These are phyloP conservation scores for Pythium dissotocum DNA, from an alignment of 352 stramenopile genomes.

Conservation along the genomic window DNA sequence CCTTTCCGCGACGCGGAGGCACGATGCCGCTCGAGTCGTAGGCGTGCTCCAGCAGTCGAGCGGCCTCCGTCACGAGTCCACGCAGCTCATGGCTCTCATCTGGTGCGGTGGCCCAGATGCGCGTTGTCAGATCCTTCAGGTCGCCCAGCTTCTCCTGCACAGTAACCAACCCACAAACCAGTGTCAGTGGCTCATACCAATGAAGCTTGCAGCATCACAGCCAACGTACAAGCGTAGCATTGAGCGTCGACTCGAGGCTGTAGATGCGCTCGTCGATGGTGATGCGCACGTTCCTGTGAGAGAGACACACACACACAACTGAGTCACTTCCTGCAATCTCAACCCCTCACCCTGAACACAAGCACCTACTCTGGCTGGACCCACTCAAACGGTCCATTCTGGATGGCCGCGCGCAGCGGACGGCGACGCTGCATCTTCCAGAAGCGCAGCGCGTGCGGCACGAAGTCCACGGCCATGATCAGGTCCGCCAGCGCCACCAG, in stretches of 20 bases:
- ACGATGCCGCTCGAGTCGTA: conserved; percentile 65
- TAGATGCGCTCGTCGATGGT: conserved; percentile 56
- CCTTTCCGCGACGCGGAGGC: conserved; percentile 52
- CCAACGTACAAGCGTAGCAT: conserved; percentile 54
- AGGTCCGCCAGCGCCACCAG: conserved; percentile 61
- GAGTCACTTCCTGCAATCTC: not conserved
- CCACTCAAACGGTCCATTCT: conserved; percentile 66
- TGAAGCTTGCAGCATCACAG: not conserved
- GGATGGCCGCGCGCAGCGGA: conserved; percentile 48
- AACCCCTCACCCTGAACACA: not conserved
- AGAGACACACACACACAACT: not conserved
- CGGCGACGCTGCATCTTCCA: conserved; percentile 63
- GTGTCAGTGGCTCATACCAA: not conserved
- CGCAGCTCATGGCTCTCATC: conserved; percentile 39
- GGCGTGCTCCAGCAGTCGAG: conserved; percentile 49
- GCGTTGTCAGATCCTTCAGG: conserved; percentile 61
- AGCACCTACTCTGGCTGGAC: conserved; percentile 42
- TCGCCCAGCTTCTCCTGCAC: conserved; percentile 65
- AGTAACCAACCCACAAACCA: not conserved
- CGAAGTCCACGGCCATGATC: conserved; percentile 65
- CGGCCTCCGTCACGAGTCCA: conserved; percentile 42
- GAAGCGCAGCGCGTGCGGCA: conserved; percentile 63
- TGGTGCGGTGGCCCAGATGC: conserved; percentile 13
- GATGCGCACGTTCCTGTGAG: conserved; percentile 45
- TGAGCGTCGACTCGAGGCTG: conserved; percentile 68